Percentiles rank a stretch among this genome's conserved stretches.
Evolutionary conservation across 345 rosid genomes (phyloP).

Genomic region (Ceriops tagal): DNA sequence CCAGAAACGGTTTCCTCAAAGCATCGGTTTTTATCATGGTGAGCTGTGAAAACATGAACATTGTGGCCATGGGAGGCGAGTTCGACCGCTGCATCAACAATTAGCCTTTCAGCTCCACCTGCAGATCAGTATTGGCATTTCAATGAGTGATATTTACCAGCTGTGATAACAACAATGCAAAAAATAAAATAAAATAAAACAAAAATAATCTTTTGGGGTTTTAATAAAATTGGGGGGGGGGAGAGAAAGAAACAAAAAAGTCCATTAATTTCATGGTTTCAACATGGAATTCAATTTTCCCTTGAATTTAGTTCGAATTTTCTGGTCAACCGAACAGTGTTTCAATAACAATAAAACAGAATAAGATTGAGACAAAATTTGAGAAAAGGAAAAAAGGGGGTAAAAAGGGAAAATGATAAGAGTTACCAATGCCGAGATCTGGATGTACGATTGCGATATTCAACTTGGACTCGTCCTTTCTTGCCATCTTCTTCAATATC

Average conservation of each 20-base stretch:
- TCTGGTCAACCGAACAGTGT: not conserved
- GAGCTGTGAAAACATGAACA: conserved; percentile 85
- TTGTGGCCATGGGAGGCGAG: conserved; percentile 73
- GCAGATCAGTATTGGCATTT: not conserved
- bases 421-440: not conserved
- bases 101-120: conserved; percentile 97
- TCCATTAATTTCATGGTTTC: too few relatives aligned
- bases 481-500: not conserved
- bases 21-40: conserved; percentile 77
- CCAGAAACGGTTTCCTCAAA: conserved; percentile 90
- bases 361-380: not conserved
- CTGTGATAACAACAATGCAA: too few relatives aligned
- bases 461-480: not conserved
- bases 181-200: too few relatives aligned
- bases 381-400: not conserved
- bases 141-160: too few relatives aligned
- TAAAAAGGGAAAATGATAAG: not conserved
- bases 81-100: conserved; percentile 92
- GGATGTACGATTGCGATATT: not conserved
- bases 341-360: not conserved
- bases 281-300: too few relatives aligned
- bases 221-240: too few relatives aligned
- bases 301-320: too few relatives aligned
- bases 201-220: too few relatives aligned
- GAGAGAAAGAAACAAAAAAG: too few relatives aligned